Percentiles rank a stretch among this genome's conserved stretches.
phyloP scores from a whole-genome alignment of 2,329 filamentous ascomycete species.

The Talaromyces sp. region DNA sequence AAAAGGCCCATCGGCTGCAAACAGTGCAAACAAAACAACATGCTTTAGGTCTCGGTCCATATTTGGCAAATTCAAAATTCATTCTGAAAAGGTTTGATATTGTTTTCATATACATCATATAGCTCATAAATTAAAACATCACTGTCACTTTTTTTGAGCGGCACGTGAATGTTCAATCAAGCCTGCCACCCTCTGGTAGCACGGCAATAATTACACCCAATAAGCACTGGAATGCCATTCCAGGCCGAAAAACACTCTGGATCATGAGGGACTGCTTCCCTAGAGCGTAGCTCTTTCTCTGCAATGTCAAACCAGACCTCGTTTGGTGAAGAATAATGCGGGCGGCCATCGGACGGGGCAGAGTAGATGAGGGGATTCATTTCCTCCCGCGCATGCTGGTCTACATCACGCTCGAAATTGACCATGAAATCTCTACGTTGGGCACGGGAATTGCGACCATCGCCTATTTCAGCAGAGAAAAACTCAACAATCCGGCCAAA shows the following conservation, averaged over 20 bases:
- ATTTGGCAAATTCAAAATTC: neutral
- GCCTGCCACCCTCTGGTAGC: slow-evolving; percentile 26
- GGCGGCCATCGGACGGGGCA: slow-evolving; percentile 21
- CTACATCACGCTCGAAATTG: slow-evolving; percentile 39
- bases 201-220: slow-evolving; percentile 32
- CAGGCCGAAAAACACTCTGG: slow-evolving; percentile 29
- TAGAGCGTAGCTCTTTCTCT: slow-evolving; percentile 23
- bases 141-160: neutral
- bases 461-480: slow-evolving; percentile 41
- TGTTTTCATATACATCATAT: neutral
- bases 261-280: slow-evolving; percentile 28
- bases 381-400: slow-evolving; percentile 31
- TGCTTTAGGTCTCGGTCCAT: neutral
- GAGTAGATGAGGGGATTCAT: slow-evolving; percentile 36
- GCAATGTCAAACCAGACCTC: slow-evolving; percentile 40
- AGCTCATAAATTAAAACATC: neutral
- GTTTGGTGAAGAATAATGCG: slow-evolving; percentile 25
- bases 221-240: slow-evolving; percentile 31
- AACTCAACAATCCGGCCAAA: slow-evolving; percentile 38
- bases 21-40: slow-evolving; percentile 4
- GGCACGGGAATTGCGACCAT: slow-evolving; percentile 35
- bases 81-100: neutral
- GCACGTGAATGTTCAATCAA: slow-evolving; percentile 15
- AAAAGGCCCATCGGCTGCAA: neutral
- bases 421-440: slow-evolving; percentile 41